A percentile compares a stretch with the other conserved stretches of the same genome.
phyloP scores from a whole-genome alignment of 352 stramenopile genomes.

The Phytopythium boreale region DNA sequence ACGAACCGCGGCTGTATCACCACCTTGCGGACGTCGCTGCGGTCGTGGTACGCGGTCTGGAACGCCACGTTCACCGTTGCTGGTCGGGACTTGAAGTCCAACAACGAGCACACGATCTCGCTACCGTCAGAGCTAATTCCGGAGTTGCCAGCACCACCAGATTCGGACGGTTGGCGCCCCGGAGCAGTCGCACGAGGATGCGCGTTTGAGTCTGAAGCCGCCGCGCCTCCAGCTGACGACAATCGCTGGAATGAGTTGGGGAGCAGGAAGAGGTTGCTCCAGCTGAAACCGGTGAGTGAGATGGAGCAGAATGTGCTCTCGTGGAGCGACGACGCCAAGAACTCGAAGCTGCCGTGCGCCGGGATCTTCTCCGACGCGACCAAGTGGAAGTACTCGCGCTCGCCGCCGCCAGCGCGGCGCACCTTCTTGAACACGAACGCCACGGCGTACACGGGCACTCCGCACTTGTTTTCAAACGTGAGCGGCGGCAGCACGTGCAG shows the following conservation, averaged over 20 bases:
- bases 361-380: conserved; percentile 63
- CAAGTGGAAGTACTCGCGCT: conserved; percentile 74
- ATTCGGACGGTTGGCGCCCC: not conserved
- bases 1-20: conserved; percentile 65
- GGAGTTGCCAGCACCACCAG: conserved; percentile 13
- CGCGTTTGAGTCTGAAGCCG: not conserved
- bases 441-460: conserved; percentile 58
- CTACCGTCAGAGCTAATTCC: conserved; percentile 10
- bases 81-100: conserved; percentile 55
- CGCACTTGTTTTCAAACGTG: conserved; percentile 79
- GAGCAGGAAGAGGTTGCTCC: conserved; percentile 72
- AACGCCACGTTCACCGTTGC: conserved; percentile 67
- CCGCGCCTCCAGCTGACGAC: too few relatives aligned
- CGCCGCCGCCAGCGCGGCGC: conserved; percentile 37
- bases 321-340: conserved; percentile 68
- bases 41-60: conserved; percentile 41
- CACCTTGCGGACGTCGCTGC: conserved; percentile 47
- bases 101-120: conserved; percentile 43
- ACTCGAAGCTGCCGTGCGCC: conserved; percentile 44
- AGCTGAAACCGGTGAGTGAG: conserved; percentile 74
- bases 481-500: conserved; percentile 62
- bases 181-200: not conserved
- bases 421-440: conserved; percentile 84
- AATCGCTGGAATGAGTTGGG: conserved; percentile 24
- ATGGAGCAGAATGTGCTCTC: conserved; percentile 74